Evolutionary conservation across 345 rosid genomes (phyloP).

Genomic region (Mangifera indica): DNA sequence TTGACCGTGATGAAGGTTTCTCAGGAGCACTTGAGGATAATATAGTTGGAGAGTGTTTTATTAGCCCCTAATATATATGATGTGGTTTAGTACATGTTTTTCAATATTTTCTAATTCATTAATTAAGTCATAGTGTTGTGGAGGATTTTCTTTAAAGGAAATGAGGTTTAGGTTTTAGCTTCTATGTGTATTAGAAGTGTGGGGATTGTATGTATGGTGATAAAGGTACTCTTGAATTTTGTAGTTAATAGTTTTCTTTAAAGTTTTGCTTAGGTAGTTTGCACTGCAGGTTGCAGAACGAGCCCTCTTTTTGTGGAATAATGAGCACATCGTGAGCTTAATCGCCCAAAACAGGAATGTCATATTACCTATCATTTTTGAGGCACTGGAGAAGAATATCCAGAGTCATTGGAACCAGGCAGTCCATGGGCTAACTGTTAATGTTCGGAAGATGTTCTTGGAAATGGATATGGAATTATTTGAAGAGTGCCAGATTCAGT

Average conservation of each 20-base stretch:
- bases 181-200: neutral
- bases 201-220: neutral
- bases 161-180: neutral
- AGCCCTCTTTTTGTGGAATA: constrained; percentile 88
- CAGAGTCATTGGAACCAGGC: constrained; percentile 83
- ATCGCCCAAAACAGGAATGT: constrained; percentile 70
- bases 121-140: neutral
- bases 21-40: neutral
- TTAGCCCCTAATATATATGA: neutral
- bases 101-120: neutral
- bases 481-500: constrained; percentile 69
- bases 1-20: neutral
- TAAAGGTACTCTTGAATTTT: neutral
- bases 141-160: neutral
- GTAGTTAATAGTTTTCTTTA: neutral
- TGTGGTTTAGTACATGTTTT: neutral
- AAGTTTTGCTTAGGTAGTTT: constrained; percentile 18
- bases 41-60: neutral
- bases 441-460: constrained; percentile 76
- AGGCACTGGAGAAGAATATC: constrained; percentile 76
- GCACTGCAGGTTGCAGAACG: constrained; percentile 82
- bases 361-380: constrained; percentile 67
- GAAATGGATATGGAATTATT: constrained; percentile 82
- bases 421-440: constrained; percentile 73
- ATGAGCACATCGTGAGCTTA: constrained; percentile 73